Base-by-base conservation (phyloP, 306 rosid species). In the Dryas alaskensis region DNA sequence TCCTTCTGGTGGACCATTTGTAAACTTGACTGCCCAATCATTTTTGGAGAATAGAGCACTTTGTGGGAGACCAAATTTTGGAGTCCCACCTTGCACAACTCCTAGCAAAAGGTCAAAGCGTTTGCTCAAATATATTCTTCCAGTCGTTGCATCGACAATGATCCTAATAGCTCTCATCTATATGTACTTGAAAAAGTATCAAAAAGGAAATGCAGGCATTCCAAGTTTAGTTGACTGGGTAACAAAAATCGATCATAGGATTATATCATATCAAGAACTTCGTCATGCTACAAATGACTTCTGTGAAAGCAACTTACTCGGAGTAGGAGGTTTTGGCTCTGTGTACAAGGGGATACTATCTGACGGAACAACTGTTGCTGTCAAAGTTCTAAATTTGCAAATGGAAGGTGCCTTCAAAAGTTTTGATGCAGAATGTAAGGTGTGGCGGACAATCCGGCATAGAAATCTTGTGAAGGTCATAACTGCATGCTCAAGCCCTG, bases 371-470 rank as follows among this genome's bases (percentile, higher is more conserved):
- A 37, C 27, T 11, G 67, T 62, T 44, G 77, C 77, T 22, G 67
- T 72, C 5, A 79, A 73, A 47, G 77, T 78, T n/a, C 50, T 78
- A 45, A 64, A 78, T 46, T 42, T 78, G 72, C 44, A 46, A 51
- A 19, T 4, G n/a, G 74, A 76, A 11, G 73, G 63, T 13, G 69
- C 69, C 37, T 49, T 47, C 4, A 69, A 14, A 13, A 50, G 50
- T 42, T 65, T 78, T 40, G 61, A 63, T 9, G 62, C 10, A 31
- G 81, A 71, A 47, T 59, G 73, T 6, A 16, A 46, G 45, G 39
- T 72, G n/a, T 7, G 73, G 31, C 7, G 73, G 40, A 44, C 10
- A 31, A 44, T 78, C 4, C 75, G 69, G 27, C 81, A 72, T 1
- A n/a, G 77, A 47, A 78, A 72, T 58, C 68, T 78, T 5, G 42